A percentile compares a stretch with the other conserved stretches of the same genome.
phyloP scores from a whole-genome alignment of 2,329 filamentous ascomycete species.

The Chaetomium sp. region DNA sequence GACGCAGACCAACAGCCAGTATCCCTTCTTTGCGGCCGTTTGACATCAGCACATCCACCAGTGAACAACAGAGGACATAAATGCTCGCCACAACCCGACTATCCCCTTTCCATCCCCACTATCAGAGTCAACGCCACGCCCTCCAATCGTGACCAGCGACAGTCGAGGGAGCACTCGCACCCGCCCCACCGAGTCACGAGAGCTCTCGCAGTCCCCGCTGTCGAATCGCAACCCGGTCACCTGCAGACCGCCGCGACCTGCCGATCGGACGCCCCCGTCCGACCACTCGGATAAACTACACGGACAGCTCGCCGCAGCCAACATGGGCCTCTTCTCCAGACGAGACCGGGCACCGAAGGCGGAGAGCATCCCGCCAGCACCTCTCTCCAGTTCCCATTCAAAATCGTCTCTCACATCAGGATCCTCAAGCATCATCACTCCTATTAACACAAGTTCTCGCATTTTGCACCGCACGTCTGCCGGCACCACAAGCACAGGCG shows the following conservation, averaged over 20 bases:
- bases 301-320: constrained; percentile 16
- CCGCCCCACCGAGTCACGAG: constrained; percentile 17
- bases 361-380: constrained; percentile 27
- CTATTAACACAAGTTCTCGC: constrained; percentile 30
- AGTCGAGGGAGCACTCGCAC: neutral
- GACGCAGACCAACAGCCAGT: neutral
- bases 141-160: constrained; percentile 7
- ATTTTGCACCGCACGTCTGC: constrained; percentile 46
- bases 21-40: neutral
- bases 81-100: too few species aligned
- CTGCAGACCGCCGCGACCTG: constrained; percentile 17
- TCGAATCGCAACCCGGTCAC: constrained; percentile 10
- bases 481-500: constrained; percentile 36
- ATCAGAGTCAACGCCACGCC: neutral
- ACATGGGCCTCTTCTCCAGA: constrained; percentile 52
- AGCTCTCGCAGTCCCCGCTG: constrained; percentile 4
- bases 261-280: constrained; percentile 11
- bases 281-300: constrained; percentile 11
- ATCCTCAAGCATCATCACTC: constrained; percentile 41
- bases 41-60: too few species aligned
- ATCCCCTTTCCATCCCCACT: too few species aligned
- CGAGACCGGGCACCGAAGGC: constrained; percentile 45
- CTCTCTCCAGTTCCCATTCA: constrained; percentile 40
- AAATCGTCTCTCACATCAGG: constrained; percentile 47
- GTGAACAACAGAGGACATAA: too few species aligned